Evolutionary conservation across 306 rosid genomes (phyloP), one percentile per base, ranked within the genome.

Genomic region (Cotoneaster glaucophyllus): DNA sequence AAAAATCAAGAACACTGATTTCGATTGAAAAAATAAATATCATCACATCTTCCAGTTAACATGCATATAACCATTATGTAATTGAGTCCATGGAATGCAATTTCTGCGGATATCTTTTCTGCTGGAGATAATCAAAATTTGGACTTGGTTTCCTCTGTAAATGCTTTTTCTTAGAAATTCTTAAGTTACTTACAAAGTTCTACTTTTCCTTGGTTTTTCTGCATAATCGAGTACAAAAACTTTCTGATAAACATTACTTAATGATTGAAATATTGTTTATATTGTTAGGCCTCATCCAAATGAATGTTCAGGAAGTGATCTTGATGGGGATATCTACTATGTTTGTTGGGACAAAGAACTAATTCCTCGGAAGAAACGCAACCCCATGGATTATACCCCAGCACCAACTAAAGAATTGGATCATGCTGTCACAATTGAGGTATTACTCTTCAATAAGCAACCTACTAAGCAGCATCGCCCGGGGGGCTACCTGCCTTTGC

Each of bases 261-360:
- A 44, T 84, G 72, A 79, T 77, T 43, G 63, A 25, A 53, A 61
- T 45, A 24, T 74, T 57, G 61, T 67, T 74, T 77, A 53, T 69
- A 15, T 74, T 71, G 6, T 31, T 77, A 93, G 98, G 34, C 98
- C 98, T 71, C 98, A 93, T 70, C 91, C 98, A 68, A 91, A 93
- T 77, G 98, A 91, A 73, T 93, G 96, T 70, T 93, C 98, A 15
- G 98, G 98, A 71, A 91, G 97, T 67, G 97, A 93, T 83, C 82
- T 93, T 52, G 97, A 89, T 70, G 97, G 98, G 57, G 98, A 93
- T 73, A 86, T 86, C 62, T 90, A 93, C 85, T 89, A 85, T 70
- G 96, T 89, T 57, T 82, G 86, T 68, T 93, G 98, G 98, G 98
- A 93, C 74, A 59, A 29, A 7, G 92, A 91, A 41, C 76, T 93